phyloP scores from a whole-genome alignment of 1,139 yeast genomes.

The Hyphopichia fennica region DNA sequence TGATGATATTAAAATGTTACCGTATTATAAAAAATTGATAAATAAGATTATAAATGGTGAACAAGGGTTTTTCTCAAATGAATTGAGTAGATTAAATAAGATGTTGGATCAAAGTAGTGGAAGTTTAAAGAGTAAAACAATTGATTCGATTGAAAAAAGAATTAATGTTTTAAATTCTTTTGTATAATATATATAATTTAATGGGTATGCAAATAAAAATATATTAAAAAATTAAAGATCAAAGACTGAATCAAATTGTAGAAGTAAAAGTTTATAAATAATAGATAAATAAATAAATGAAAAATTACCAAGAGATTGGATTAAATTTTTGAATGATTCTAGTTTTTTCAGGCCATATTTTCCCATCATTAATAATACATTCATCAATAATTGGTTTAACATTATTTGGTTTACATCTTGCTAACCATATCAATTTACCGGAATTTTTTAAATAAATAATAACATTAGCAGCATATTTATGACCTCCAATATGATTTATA shows the following conservation, averaged over 20 bases:
- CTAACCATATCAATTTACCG: slow-evolving; percentile 86
- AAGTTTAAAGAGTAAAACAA: slow-evolving; percentile 28
- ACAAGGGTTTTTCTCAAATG: slow-evolving; percentile 47
- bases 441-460: slow-evolving; percentile 62
- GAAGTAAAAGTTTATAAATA: no score
- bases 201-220: background rate
- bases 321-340: slow-evolving; percentile 59
- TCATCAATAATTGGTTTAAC: slow-evolving; percentile 73
- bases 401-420: slow-evolving; percentile 77
- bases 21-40: slow-evolving; percentile 53
- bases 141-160: slow-evolving; percentile 50
- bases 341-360: slow-evolving; percentile 71
- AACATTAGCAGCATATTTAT: slow-evolving; percentile 88
- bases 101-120: slow-evolving; percentile 41
- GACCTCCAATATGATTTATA: slow-evolving; percentile 93
- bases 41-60: slow-evolving; percentile 52
- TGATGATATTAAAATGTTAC: slow-evolving; percentile 18
- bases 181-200: no score
- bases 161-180: slow-evolving; percentile 47
- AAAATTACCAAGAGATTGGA: slow-evolving; percentile 53
- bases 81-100: slow-evolving; percentile 49
- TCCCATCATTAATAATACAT: slow-evolving; percentile 62
- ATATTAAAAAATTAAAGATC: background rate
- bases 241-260: no score
- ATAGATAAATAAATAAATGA: background rate